A percentile compares a stretch with the other conserved stretches of the same genome.
These are phyloP conservation scores for Calocybe indica DNA, from an alignment of 768 basidiomycete genomes.

Conservation along the genomic window DNA sequence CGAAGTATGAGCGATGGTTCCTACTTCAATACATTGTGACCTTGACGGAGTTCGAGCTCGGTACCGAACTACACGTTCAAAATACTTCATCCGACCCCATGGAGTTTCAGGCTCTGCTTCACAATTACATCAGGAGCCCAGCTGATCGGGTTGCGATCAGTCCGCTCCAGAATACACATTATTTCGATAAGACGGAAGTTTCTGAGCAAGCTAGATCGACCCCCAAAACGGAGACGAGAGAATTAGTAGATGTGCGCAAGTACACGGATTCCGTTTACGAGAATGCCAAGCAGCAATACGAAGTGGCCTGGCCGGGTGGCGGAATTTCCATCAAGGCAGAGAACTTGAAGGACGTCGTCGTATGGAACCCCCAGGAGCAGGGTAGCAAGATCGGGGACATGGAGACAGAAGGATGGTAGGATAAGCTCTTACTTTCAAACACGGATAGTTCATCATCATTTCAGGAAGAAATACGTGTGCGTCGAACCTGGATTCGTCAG, in stretches of 20 bases:
- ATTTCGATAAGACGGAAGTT: conserved; percentile 77
- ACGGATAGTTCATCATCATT: not conserved
- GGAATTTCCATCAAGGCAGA: conserved; percentile 44
- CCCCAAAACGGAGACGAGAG: conserved; percentile 53
- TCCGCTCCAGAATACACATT: conserved; percentile 58
- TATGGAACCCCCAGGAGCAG: conserved; percentile 88
- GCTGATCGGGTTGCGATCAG: conserved; percentile 52
- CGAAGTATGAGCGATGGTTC: conserved; percentile 61
- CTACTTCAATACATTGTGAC: conserved; percentile 78
- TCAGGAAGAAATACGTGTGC: conserved; percentile 80
- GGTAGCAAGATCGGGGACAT: conserved; percentile 82
- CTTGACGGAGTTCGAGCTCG: conserved; percentile 64
- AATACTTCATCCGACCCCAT: conserved; percentile 59
- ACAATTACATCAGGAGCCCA: conserved; percentile 79
- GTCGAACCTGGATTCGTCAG: conserved; percentile 86
- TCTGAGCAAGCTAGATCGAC: conserved; percentile 41
- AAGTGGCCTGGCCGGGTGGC: conserved; percentile 54
- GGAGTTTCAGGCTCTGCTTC: conserved; percentile 90
- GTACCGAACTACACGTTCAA: conserved; percentile 74
- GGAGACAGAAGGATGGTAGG: conserved; percentile 84
- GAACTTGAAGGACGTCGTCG: conserved; percentile 75
- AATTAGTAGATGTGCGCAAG: conserved; percentile 57
- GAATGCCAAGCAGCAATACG: conserved; percentile 48
- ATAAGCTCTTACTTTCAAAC: conserved; percentile 2
- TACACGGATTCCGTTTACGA: conserved; percentile 79